Base-by-base conservation (phyloP, 2,329 filamentous ascomycete species). In the Ascochyta clinopodiicola region DNA sequence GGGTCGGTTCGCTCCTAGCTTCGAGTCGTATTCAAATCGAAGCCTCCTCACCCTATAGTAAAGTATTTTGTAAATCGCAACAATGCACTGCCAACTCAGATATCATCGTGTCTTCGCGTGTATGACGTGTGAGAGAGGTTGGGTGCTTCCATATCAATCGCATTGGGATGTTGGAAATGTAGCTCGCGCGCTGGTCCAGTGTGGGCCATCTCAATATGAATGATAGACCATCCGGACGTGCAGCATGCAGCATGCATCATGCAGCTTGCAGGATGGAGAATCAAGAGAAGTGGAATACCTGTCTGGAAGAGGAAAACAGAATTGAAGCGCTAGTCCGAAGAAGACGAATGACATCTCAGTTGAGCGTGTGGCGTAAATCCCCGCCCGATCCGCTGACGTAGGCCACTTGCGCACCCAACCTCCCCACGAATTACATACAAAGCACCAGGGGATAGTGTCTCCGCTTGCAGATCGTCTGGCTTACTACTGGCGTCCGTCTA, bases 181-280 rank as follows among this genome's bases (percentile, higher is more conserved):
- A 7, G n/a, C 21, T 6, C 19, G 24, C 19, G 15, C 24, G 17
- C 44, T 24, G 15, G 13, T 6, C 19, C 12, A 6, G 19, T 44
- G 38, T 12, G n/a, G n/a, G 13, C 25, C 37, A 22, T 9, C 19
- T 27, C 15, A n/a, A 38, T 8, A 15, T 27, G 6, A 21, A 15
- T 35, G 37, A 22, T 31, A 47, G 34, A 31, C 22, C 22, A 24
- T 24, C 6, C 4, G 22, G 22, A 24, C 17, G 17, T 17, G 17
- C 17, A 17, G 17, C 17, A 17, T 17, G 17, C 17, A 6, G 22
- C 22, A 6, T 24, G 22, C 22, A 24, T 1, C 44, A 32, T 48
- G 38, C 51, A 53, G 24, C 4, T 15, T 49, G 44, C 44, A 54
- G 35, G 36, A 40, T 19, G 50, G 21, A 32, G 37, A n/a, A 24